Evolutionary conservation across 805 yeast genomes (phyloP).

Genomic region (Cyberlindnera lachancei): DNA sequence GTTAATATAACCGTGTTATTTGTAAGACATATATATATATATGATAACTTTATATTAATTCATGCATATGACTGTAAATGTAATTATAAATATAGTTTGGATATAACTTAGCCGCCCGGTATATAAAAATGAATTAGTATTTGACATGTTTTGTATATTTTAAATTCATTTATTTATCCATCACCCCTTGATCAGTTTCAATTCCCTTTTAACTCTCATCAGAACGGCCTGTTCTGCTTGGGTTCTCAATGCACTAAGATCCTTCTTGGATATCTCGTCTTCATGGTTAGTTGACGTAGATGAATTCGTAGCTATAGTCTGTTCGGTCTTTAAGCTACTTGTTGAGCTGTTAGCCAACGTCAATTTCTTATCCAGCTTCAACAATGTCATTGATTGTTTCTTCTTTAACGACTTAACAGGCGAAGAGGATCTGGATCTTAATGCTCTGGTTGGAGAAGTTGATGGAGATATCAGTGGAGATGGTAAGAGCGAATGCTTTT

Average conservation of each 20-base stretch:
- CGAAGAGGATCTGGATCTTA: slow-evolving; percentile 20
- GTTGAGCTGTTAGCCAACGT: no score
- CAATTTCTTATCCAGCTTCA: slow-evolving; percentile 20
- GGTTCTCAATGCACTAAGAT: slow-evolving; percentile 6
- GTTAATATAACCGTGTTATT: no score
- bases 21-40: not conserved
- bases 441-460: not conserved
- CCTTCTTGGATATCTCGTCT: slow-evolving; percentile 15
- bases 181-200: slow-evolving; percentile 9
- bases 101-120: not conserved
- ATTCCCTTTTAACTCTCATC: slow-evolving; percentile 21
- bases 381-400: slow-evolving; percentile 21
- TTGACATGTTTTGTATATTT: not conserved
- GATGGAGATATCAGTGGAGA: slow-evolving; percentile 3
- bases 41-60: not conserved
- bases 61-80: not conserved
- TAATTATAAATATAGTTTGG: no score
- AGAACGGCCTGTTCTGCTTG: slow-evolving; percentile 23
- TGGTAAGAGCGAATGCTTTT: not conserved
- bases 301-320: no score
- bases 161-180: not conserved
- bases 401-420: slow-evolving; percentile 20
- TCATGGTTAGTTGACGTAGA: slow-evolving; percentile 6
- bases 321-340: no score
- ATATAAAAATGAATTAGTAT: not conserved